Evolutionary conservation across 306 rosid species (phyloP), one percentile per base, ranked within the genome.

Genomic region (Quillaja saponaria): DNA sequence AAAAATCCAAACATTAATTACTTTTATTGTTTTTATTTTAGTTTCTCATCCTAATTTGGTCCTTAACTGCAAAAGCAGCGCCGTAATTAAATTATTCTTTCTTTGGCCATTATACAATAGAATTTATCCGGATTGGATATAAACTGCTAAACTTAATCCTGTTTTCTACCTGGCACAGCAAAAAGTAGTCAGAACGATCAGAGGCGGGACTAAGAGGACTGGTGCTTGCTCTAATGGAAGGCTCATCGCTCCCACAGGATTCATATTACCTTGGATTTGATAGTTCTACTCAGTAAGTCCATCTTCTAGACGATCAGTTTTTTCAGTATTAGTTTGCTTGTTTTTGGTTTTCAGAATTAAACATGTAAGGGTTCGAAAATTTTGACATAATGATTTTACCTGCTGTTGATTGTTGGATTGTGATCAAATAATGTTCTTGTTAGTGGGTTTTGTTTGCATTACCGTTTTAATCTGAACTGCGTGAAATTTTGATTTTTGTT

Each of bases 201-300:
- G 31, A 25, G 4, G 31, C 31, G 4, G 31, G 31, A 39, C 44
- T 39, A 39, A 39, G 13, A n/a, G 44, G 13, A 39, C 6, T 39
- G 44, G 42, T 19, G 37, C 9, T 44, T 63, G 21, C 54, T 80
- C 40, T 71, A 71, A 92, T 92, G 98, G 96, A 71, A 3, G 85
- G 70, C 28, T 73, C 71, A 49, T 76, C 90, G 56, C 92, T 92
- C 49, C 94, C 96, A 21, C 58, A 11, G 0, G 80, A 77, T 39
- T 84, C 96, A 0, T 86, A 79, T 46, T 92, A 78, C 70, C 94
- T 92, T 44, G 98, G 96, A 58, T 78, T 92, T 37, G 98, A 92
- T 61, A 84, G 95, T 40, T 92, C 98, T 33, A 92, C 98, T 10
- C 98, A 88, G 98, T 92, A 79, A 77, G 90, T 75, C 49, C 0